phyloP scores from a whole-genome alignment of 2,329 filamentous ascomycete genomes.

The Claviceps quebecensis region DNA sequence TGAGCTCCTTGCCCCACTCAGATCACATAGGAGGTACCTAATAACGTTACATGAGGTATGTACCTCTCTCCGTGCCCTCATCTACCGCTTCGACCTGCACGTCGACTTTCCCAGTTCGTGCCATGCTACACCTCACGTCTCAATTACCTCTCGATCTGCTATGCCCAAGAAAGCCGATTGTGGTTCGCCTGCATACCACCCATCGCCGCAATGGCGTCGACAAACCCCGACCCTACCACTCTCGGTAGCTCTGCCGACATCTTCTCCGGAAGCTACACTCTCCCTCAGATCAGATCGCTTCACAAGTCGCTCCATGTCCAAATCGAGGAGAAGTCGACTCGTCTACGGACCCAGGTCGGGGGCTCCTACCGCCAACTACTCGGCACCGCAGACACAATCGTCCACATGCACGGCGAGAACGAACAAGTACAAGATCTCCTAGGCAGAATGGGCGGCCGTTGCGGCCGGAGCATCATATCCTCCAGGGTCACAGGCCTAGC shows the following conservation, averaged over 20 bases:
- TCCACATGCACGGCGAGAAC: constrained; percentile 74
- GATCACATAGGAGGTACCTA: no score
- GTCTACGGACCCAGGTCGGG: constrained; percentile 50
- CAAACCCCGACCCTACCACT: constrained; percentile 28
- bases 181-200: not conserved
- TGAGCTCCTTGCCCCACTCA: no score
- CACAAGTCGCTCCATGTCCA: constrained; percentile 45
- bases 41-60: no score
- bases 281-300: constrained; percentile 49
- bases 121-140: no score
- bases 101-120: not conserved
- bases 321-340: constrained; percentile 48
- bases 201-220: constrained; percentile 21
- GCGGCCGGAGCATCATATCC: constrained; percentile 58
- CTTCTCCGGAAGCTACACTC: constrained; percentile 40
- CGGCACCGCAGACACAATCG: constrained; percentile 85
- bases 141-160: no score
- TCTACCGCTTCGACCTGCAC: no score
- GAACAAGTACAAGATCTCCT: constrained; percentile 58
- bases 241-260: constrained; percentile 38
- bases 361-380: constrained; percentile 75
- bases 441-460: constrained; percentile 57
- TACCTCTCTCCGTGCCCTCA: no score
- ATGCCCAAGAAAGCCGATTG: no score
- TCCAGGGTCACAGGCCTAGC: constrained; percentile 47